These are phyloP conservation scores for Caryopteris hybrid DNA, from an alignment of 305 asterid species.

Conservation along the genomic window DNA sequence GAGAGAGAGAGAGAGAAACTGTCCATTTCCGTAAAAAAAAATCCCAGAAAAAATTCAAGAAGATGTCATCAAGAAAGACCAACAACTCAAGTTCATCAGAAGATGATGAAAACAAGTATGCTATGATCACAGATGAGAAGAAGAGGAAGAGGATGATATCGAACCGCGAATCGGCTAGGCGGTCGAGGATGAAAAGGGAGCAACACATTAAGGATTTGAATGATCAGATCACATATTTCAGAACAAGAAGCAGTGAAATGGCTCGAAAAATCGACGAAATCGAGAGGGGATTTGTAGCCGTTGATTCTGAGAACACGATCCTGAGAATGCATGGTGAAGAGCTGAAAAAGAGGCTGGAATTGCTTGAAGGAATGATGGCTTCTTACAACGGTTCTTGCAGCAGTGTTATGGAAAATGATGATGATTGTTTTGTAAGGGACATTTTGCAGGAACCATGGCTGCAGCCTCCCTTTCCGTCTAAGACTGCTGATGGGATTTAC, in stretches of 20 bases:
- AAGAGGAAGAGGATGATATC: constrained; percentile 59
- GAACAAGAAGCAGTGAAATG: constrained; percentile 14
- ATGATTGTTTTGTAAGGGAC: constrained; percentile 18
- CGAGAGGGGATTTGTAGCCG: constrained; percentile 2
- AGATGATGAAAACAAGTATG: constrained; percentile 14
- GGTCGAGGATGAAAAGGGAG: constrained; percentile 56
- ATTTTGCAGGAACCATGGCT: constrained; percentile 37
- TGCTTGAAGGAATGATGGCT: constrained; percentile 22
- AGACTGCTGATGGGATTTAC: constrained; percentile 36
- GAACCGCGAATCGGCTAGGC: constrained; percentile 51
- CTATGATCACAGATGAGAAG: constrained; percentile 37
- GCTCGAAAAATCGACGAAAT: constrained; percentile 23
- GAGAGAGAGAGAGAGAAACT: too few species aligned
- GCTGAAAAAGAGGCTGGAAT: constrained; percentile 30
- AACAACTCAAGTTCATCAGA: constrained; percentile 31
- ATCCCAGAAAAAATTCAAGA: background rate
- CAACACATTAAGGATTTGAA: constrained; percentile 47
- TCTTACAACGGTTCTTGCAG: constrained; percentile 4
- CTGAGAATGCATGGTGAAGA: constrained; percentile 31
- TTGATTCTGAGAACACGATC: constrained; percentile 33
- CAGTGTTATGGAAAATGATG: background rate
- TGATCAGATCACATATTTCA: constrained; percentile 29
- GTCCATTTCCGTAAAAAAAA: background rate
- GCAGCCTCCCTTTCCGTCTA: constrained; percentile 25
- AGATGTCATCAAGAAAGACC: constrained; percentile 35